Percentiles rank a stretch among this genome's conserved stretches.
Conservation (phyloP, 169 alveolate species). For the Cryptosporidium sp. region DNA sequence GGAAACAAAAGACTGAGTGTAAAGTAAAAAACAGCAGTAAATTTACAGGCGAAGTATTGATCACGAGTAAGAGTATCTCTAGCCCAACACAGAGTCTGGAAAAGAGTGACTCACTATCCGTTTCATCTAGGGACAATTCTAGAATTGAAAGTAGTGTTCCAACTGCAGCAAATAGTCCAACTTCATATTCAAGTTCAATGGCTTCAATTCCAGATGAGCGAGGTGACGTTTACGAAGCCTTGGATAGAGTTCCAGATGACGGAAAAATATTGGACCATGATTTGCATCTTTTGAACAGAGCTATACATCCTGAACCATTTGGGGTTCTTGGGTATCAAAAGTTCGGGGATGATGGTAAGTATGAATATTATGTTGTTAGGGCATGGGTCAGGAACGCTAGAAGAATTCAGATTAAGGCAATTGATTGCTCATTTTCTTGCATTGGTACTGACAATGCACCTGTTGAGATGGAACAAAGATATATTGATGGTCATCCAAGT, state of each 20-base stretch:
- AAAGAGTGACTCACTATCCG: background rate
- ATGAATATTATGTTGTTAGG: conserved; percentile 66
- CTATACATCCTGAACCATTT: conserved; percentile 71
- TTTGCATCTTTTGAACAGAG: conserved; percentile 57
- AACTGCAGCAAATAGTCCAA: conserved; percentile 74
- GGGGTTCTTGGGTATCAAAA: conserved; percentile 67
- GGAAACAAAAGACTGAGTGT: conserved; percentile 29
- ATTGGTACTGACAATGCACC: conserved; percentile 49
- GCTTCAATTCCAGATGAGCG: conserved; percentile 31
- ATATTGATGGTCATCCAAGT: conserved; percentile 13
- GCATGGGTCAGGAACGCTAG: conserved; percentile 72
- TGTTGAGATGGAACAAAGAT: conserved; percentile 66
- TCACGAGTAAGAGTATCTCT: background rate
- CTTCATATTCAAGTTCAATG: conserved; percentile 70
- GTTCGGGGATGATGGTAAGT: conserved; percentile 52
- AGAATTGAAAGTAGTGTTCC: conserved; percentile 43
- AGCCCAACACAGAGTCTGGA: conserved; percentile 39
- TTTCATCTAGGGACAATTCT: conserved; percentile 1
- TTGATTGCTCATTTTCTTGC: conserved; percentile 47
- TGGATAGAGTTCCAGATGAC: conserved; percentile 64
- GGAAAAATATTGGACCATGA: conserved; percentile 65
- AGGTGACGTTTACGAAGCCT: conserved; percentile 52
- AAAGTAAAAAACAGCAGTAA: background rate
- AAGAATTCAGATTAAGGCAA: conserved; percentile 37
- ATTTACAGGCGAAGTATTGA: conserved; percentile 3